phyloP scores from a whole-genome alignment of 2,329 filamentous ascomycete species.

The Fusarium illudens region DNA sequence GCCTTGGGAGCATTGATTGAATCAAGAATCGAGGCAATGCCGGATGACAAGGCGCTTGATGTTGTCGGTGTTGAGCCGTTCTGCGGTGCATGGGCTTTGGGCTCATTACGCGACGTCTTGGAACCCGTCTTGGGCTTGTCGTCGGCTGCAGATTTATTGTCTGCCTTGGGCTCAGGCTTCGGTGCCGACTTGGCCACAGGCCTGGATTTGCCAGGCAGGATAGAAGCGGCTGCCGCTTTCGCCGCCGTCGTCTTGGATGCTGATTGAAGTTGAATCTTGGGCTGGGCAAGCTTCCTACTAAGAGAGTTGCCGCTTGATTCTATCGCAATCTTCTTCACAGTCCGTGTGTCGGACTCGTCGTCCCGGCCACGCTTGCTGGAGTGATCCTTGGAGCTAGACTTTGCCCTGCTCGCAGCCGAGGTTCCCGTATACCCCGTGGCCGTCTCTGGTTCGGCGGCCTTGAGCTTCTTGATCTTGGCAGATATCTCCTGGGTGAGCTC shows the following conservation, averaged over 20 bases:
- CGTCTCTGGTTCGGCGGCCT: slow-evolving; percentile 46
- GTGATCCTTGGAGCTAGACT: slow-evolving; percentile 46
- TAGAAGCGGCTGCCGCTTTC: slow-evolving; percentile 46
- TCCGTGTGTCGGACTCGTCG: slow-evolving; percentile 52
- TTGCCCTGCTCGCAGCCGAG: slow-evolving; percentile 51
- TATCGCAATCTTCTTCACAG: slow-evolving; percentile 54
- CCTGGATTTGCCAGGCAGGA: slow-evolving; percentile 60
- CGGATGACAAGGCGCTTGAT: slow-evolving; percentile 52
- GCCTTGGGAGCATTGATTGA: slow-evolving; percentile 56
- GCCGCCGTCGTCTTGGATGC: slow-evolving; percentile 43
- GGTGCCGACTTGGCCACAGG: slow-evolving; percentile 52
- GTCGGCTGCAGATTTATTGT: slow-evolving; percentile 41
- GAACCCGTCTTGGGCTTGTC: slow-evolving; percentile 46
- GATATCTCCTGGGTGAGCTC: slow-evolving; percentile 67
- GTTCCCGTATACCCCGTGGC: slow-evolving; percentile 52
- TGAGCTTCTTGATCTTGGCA: slow-evolving; percentile 55
- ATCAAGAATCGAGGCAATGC: slow-evolving; percentile 64
- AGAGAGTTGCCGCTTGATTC: slow-evolving; percentile 50
- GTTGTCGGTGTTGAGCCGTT: slow-evolving; percentile 44
- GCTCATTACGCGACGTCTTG: slow-evolving; percentile 43
- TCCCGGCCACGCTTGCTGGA: slow-evolving; percentile 51
- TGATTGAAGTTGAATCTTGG: slow-evolving; percentile 45
- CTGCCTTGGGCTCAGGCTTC: slow-evolving; percentile 48
- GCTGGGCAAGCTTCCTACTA: slow-evolving; percentile 52
- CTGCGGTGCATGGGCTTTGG: slow-evolving; percentile 40